Conservation (phyloP, 441 rosid genomes). For the Erodium chrysanthum region DNA sequence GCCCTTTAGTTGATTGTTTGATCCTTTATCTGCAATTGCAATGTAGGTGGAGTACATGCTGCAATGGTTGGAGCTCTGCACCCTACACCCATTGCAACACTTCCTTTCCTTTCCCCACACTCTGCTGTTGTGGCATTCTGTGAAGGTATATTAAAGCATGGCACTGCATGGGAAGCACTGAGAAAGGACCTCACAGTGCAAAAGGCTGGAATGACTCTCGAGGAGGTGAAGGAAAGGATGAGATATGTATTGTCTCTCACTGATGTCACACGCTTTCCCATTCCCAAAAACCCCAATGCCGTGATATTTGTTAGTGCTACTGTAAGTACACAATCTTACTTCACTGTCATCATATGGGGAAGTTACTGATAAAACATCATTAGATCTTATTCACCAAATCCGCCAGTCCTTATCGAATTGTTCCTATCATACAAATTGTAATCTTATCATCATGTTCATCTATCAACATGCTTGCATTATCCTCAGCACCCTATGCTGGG, state of each 20-base stretch:
- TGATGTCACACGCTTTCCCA: conserved; percentile 91
- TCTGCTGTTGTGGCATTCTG: conserved; percentile 98
- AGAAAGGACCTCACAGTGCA: conserved; percentile 70
- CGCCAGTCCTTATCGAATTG: too few species aligned
- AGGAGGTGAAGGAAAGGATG: conserved; percentile 88
- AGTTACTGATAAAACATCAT: background rate
- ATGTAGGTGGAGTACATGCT: conserved; percentile 95
- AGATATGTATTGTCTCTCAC: conserved; percentile 82
- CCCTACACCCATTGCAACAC: conserved; percentile 85
- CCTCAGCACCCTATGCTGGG: background rate
- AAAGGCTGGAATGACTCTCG: conserved; percentile 63
- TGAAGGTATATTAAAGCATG: conserved; percentile 80
- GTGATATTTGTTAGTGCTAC: conserved; percentile 91
- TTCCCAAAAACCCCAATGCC: conserved; percentile 68
- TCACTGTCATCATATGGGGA: too few species aligned
- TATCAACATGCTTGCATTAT: background rate
- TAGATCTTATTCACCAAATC: background rate
- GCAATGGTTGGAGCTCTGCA: conserved; percentile 96
- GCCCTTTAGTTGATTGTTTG: conserved; percentile 15
- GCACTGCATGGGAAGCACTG: conserved; percentile 93
- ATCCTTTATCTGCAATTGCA: conserved; percentile 24
- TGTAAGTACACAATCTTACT: conserved; percentile 41
- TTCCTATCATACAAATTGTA: too few species aligned
- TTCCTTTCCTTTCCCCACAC: conserved; percentile 92
- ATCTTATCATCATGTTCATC: background rate